These are phyloP conservation scores for Suillus clintonianus DNA, from an alignment of 768 basidiomycete genomes.

Conservation along the genomic window DNA sequence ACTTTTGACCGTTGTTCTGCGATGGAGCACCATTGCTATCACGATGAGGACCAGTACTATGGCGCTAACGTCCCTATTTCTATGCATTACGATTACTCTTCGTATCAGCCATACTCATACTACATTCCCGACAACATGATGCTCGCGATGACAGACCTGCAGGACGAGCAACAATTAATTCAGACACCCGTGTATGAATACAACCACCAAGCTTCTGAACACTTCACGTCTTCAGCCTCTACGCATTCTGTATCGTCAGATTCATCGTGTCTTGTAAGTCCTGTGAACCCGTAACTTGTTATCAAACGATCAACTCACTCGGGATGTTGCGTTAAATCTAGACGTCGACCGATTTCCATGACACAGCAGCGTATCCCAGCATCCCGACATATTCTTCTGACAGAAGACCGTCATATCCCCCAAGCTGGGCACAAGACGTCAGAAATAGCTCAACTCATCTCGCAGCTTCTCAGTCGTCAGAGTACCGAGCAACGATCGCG, in stretches of 20 bases:
- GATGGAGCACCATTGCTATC: conserved; percentile 4
- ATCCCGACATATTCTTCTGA: conserved; percentile 22
- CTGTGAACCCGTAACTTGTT: background rate
- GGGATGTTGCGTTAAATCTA: background rate
- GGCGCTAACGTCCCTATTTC: conserved; percentile 16
- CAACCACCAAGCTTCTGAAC: conserved; percentile 14
- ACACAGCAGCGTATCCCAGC: conserved; percentile 6
- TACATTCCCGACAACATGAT: conserved; percentile 32
- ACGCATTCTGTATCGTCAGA: conserved; percentile 3
- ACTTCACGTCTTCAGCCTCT: conserved; percentile 14
- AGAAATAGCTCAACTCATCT: conserved; percentile 16
- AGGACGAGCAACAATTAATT: conserved; percentile 23
- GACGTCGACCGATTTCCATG: background rate
- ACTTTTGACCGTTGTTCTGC: conserved; percentile 20
- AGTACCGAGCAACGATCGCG: conserved; percentile 33
- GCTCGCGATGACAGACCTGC: conserved; percentile 24
- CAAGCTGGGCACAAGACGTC: conserved; percentile 24
- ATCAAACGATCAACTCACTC: background rate
- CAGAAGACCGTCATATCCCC: conserved; percentile 19
- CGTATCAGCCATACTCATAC: conserved; percentile 17
- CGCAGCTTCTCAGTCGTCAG: conserved; percentile 22
- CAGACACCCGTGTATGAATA: conserved; percentile 25
- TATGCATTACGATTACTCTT: conserved; percentile 14
- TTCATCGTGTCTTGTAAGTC: conserved; percentile 15
- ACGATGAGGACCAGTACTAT: conserved; percentile 22